Percentiles rank a stretch among this genome's conserved stretches.
Conservation (phyloP, 116 monocot species). For the Phalaenopsis hybrid region DNA sequence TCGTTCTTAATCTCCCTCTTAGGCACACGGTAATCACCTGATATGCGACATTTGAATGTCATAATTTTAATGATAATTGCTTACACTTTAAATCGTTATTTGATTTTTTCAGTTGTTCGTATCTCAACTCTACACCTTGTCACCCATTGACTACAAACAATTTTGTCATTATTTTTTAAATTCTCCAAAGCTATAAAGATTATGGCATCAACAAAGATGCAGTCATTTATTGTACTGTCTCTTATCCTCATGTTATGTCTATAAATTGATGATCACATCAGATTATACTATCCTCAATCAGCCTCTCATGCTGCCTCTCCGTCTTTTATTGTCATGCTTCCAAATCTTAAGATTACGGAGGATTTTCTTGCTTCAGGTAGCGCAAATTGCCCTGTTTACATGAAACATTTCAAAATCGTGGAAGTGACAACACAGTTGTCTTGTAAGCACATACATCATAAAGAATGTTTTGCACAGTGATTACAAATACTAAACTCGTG, state of each 20-base stretch:
- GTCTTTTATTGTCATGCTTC: constrained; percentile 35
- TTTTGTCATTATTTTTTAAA: constrained; percentile 23
- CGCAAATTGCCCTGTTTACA: constrained; percentile 72
- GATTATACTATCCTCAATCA: constrained; percentile 59
- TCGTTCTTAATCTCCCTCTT: too few species aligned
- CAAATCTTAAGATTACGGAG: constrained; percentile 36
- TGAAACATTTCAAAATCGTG: constrained; percentile 62
- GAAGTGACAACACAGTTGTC: constrained; percentile 61
- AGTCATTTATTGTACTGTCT: constrained; percentile 48
- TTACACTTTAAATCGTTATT: constrained; percentile 14
- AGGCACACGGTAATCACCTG: not conserved
- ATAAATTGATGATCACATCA: constrained; percentile 12
- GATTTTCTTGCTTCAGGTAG: constrained; percentile 37
- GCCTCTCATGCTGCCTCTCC: constrained; percentile 71
- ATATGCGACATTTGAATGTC: not conserved
- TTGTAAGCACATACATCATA: constrained; percentile 75
- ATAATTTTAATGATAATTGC: constrained; percentile 3
- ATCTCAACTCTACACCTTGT: not conserved
- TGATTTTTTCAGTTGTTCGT: constrained; percentile 17
- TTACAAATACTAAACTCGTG: constrained; percentile 77
- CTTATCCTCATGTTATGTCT: constrained; percentile 60
- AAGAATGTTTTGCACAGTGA: constrained; percentile 74
- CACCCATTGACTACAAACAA: not conserved
- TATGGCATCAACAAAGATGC: constrained; percentile 38
- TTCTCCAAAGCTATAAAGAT: constrained; percentile 61